Evolutionary conservation across 345 rosid species (phyloP), one percentile per base, ranked within the genome.

Genomic region (Angophora floribunda): DNA sequence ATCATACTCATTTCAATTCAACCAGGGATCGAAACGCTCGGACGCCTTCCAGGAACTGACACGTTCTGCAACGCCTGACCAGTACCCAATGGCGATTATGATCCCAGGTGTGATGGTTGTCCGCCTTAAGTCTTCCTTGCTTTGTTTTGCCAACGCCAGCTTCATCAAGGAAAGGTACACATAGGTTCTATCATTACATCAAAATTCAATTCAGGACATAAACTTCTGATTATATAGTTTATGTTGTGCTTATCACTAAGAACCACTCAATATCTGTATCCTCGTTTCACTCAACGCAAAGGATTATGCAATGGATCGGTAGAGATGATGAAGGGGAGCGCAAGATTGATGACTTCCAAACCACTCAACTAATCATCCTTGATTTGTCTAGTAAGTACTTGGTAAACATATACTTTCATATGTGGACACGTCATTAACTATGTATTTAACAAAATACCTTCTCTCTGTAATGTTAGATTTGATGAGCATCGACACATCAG

Each of bases 61-160:
- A 52, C 86, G 32, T 97, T 93, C 87, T 91, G 94, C 22, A 93
- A 94, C 89, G 91, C 94, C 7, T n/a, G 91, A 94, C 67, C 99
- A 97, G 80, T 97, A 95, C 90, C 99, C 99, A 7, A 91, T 95
- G 96, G 95, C 99, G 32, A 93, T 95, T 47, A 90, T 87, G 89
- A 90, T 92, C 87, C 95, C 97, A 4, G 94, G 95, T 0, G 92
- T 92, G 82, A 91, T 96, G 70, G 90, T 94, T 13, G 84, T 94
- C 90, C 94, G 98, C 13, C 87, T 97, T 86, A 96, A 95, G 52
- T 95, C 98, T 86, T 97, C 97, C 28, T 90, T 95, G 90, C 96
- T 97, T 87, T 97, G 98, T 85, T 97, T 97, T 89, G 99, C 99
- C 44, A 96, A 97, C 78, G 98, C 99, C 85, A 96, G 89, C 88